A percentile compares a stretch with the other conserved stretches of the same genome.
These are phyloP conservation scores for Thraustochytrium striatum DNA, from an alignment of 352 stramenopile species.

Conservation along the genomic window DNA sequence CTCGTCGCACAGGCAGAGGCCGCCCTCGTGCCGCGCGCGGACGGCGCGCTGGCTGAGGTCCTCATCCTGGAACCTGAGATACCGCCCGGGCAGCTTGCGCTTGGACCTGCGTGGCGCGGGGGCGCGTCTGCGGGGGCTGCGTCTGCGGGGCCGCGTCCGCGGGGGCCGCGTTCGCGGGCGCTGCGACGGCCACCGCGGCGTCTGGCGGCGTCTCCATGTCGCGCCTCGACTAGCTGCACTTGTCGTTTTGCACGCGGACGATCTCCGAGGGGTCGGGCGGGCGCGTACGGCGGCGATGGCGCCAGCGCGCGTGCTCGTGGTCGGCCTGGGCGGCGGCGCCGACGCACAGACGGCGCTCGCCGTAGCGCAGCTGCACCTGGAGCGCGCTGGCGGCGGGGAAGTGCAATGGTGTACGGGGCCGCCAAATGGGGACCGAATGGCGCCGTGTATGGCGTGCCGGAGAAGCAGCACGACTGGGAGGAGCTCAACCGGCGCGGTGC, in stretches of 20 bases:
- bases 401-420: neutral
- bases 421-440: neutral
- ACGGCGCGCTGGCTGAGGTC: slow-evolving; percentile 25
- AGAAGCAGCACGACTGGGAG: neutral
- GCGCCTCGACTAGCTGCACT: too few species aligned
- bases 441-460: neutral
- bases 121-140: too few species aligned
- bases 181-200: too few species aligned
- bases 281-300: too few species aligned
- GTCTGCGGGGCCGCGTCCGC: too few species aligned
- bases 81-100: too few species aligned
- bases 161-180: too few species aligned
- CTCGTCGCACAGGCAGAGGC: neutral
- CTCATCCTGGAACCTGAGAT: slow-evolving; percentile 31
- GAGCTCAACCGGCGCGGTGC: neutral
- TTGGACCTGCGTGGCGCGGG: too few species aligned
- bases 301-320: neutral
- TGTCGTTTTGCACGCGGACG: too few species aligned
- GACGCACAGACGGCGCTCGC: neutral
- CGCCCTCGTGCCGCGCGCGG: neutral
- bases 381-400: neutral
- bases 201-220: too few species aligned
- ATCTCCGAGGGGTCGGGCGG: too few species aligned
- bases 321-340: neutral
- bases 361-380: neutral